Evolutionary conservation across 192 early-diverging fungal species (phyloP).

Genomic region (Backusella liffmaniae): DNA sequence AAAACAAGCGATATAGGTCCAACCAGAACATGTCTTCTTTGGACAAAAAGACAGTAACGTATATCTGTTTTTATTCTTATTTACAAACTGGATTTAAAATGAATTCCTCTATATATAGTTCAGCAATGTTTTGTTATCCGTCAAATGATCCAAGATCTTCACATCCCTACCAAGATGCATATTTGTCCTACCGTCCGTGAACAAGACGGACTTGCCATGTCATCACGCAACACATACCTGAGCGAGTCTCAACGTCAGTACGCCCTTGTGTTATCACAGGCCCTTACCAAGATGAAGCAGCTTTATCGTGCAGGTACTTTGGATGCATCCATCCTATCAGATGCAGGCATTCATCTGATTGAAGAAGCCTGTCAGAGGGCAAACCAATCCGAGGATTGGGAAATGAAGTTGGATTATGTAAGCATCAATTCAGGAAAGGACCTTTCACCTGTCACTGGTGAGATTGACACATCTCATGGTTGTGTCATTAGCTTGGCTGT

Average conservation of each 20-base stretch:
- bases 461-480: conserved; percentile 48
- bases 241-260: conserved; percentile 61
- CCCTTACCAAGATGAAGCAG: conserved; percentile 52
- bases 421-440: conserved; percentile 65
- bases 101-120: conserved; percentile 6
- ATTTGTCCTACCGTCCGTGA: conserved; percentile 78
- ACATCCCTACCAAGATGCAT: conserved; percentile 72
- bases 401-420: conserved; percentile 81
- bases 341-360: conserved; percentile 50
- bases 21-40: conserved; percentile 84
- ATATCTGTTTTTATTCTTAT: neutral
- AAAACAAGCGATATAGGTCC: conserved; percentile 32
- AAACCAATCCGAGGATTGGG: conserved; percentile 30
- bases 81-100: neutral
- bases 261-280: conserved; percentile 75
- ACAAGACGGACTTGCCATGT: conserved; percentile 84
- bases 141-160: conserved; percentile 82
- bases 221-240: conserved; percentile 87
- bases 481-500: conserved; percentile 86
- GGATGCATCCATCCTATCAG: conserved; percentile 45
- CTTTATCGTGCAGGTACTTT: conserved; percentile 41
- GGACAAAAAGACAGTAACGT: conserved; percentile 90
- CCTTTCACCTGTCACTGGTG: neutral
- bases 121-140: conserved; percentile 88
- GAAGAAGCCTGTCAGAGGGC: conserved; percentile 41